phyloP scores from a whole-genome alignment of 2,329 filamentous ascomycete genomes.

The Ustulina deusta region DNA sequence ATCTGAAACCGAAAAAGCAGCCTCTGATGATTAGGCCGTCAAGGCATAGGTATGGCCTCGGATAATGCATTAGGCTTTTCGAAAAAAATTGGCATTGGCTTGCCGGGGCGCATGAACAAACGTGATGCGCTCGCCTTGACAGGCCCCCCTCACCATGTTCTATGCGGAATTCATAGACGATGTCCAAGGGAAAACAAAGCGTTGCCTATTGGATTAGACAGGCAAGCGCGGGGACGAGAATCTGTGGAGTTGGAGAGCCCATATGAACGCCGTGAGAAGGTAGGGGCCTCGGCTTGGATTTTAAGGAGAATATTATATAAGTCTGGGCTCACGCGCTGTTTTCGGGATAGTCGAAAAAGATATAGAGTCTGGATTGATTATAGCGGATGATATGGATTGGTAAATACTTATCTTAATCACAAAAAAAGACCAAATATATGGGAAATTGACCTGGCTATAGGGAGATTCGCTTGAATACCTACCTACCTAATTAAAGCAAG shows the following conservation, averaged over 20 bases:
- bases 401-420: background rate
- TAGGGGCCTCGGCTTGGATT: slow-evolving; percentile 19
- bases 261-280: slow-evolving; percentile 55
- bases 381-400: slow-evolving; percentile 58
- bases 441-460: slow-evolving; percentile 3
- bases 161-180: slow-evolving; percentile 59
- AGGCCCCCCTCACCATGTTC: slow-evolving; percentile 57
- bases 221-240: slow-evolving; percentile 49
- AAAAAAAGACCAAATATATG: background rate
- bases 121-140: slow-evolving; percentile 61
- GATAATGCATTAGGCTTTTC: slow-evolving; percentile 50
- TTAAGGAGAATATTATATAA: slow-evolving; percentile 1
- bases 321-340: slow-evolving; percentile 4
- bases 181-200: slow-evolving; percentile 59
- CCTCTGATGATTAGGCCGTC: background rate
- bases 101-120: slow-evolving; percentile 62
- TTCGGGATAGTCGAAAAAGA: slow-evolving; percentile 52
- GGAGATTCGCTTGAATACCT: slow-evolving; percentile 52
- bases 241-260: slow-evolving; percentile 57
- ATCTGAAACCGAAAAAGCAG: background rate
- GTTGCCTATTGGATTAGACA: slow-evolving; percentile 52
- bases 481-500: slow-evolving; percentile 50
- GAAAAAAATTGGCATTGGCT: slow-evolving; percentile 57
- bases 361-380: slow-evolving; percentile 53
- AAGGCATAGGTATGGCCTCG: slow-evolving; percentile 23